Percentiles rank a stretch among this genome's conserved stretches.
Conservation (phyloP, 352 stramenopile species). For the Phytophthora podocarpi region DNA sequence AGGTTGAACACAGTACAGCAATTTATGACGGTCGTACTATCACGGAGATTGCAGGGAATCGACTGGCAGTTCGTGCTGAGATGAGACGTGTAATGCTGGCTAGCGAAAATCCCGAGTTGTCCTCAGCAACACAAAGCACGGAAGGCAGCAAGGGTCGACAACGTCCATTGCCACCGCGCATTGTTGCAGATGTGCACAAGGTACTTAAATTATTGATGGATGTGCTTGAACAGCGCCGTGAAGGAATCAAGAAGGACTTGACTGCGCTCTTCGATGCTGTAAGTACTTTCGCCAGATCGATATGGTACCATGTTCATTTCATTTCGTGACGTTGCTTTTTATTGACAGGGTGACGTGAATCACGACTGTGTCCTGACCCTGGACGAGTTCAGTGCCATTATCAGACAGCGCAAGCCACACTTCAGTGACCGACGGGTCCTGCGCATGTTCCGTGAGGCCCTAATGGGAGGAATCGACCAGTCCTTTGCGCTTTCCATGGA, state of each 20-base stretch:
- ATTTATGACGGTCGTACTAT: conserved; percentile 59
- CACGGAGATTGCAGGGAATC: conserved; percentile 62
- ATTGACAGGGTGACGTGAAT: conserved; percentile 65
- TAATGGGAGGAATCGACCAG: conserved; percentile 66
- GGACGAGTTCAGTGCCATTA: conserved; percentile 71
- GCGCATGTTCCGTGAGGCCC: conserved; percentile 77
- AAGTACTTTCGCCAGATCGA: conserved; percentile 3
- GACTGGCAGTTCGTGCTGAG: conserved; percentile 67
- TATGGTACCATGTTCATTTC: background rate
- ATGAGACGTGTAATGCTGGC: conserved; percentile 74
- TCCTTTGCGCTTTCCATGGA: conserved; percentile 78
- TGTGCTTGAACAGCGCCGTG: conserved; percentile 59
- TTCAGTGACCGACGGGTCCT: conserved; percentile 76
- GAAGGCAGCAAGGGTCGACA: conserved; percentile 20
- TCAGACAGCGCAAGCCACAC: conserved; percentile 52
- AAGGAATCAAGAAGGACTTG: conserved; percentile 59
- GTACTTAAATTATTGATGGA: conserved; percentile 62
- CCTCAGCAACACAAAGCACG: background rate
- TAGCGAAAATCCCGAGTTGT: conserved; percentile 11
- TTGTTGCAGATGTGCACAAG: conserved; percentile 66
- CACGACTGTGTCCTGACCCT: conserved; percentile 75
- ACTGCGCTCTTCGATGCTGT: conserved; percentile 61
- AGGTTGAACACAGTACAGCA: conserved; percentile 72
- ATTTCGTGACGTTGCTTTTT: background rate
- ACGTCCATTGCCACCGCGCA: conserved; percentile 32